Evolutionary conservation across 1,284 basidiomycete species (phyloP).

Genomic region (Rhizoctonia solani): DNA sequence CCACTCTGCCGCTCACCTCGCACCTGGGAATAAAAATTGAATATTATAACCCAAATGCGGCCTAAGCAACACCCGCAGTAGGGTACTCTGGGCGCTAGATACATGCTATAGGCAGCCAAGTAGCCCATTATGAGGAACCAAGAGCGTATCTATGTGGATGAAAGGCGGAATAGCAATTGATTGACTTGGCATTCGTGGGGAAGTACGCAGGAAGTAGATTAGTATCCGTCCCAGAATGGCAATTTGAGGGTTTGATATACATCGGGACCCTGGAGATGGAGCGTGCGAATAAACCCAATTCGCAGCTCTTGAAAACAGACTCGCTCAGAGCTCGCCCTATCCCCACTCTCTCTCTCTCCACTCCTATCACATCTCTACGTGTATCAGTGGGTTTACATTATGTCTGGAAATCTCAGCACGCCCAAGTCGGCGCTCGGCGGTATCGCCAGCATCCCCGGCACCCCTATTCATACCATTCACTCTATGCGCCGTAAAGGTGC

Average conservation of each 20-base stretch:
- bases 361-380: constrained; percentile 53
- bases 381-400: constrained; percentile 57
- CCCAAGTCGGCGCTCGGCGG: constrained; percentile 33
- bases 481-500: constrained; percentile 90
- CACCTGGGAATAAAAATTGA: constrained; percentile 13
- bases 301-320: constrained; percentile 20
- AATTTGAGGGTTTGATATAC: not conserved
- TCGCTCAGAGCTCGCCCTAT: constrained; percentile 3
- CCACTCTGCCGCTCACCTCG: constrained; percentile 24
- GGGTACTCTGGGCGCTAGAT: constrained; percentile 3
- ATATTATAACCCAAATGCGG: not conserved
- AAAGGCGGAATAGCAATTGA: constrained; percentile 2
- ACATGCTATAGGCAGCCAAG: not conserved
- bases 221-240: not conserved
- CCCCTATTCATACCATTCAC: constrained; percentile 85
- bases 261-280: not conserved
- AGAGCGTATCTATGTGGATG: not conserved
- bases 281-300: not conserved
- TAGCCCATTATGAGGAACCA: too few species aligned
- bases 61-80: too few species aligned
- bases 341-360: constrained; percentile 33
- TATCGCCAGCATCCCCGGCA: constrained; percentile 67
- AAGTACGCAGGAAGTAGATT: not conserved
- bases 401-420: constrained; percentile 54
- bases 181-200: constrained; percentile 29